Evolutionary conservation across 345 rosid species (phyloP), one percentile per base, ranked within the genome.

Genomic region (Murraya koenigii): DNA sequence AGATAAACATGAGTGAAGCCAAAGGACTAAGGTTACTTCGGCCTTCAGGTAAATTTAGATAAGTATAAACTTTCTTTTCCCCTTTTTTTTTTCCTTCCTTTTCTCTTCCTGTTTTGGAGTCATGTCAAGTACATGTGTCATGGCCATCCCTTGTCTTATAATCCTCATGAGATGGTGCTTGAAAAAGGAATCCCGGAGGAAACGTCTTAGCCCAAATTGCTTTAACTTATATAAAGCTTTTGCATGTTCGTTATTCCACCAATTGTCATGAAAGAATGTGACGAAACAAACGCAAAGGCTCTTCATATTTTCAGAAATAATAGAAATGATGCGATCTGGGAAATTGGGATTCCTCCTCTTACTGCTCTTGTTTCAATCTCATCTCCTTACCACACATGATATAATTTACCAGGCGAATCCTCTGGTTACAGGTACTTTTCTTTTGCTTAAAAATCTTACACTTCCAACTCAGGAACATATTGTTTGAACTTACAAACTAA

Each of bases 321-420:
- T 19, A 22, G 28, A 25, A 7, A 81, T 78, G 84, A 81, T 82
- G 84, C 77, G 39, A 30, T 58, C 41, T 65, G 35, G 17, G 47
- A 74, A 55, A 25, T 1, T 62, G 10, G 30, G 74, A 22, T 41
- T 66, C 5, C 23, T 65, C 44, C n/a, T 75, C 35, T 62, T 41
- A 13, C 11, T 71, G 36, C 19, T 81, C 41, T 74, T 38, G n/a
- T 9, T 77, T 4, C 78, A 49, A 17, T 56, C 69, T 74, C 84
- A 2, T 62, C 77, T 65, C 22, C 75, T 59, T 76, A 69, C 38
- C 66, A 26, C 66, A 11, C 59, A 20, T 71, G 25, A 56, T 6
- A 14, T 28, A 69, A 23, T 3, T 38, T 54, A 26, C 15, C 14
- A 8, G 11, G n/a, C 30, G 25, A 20, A 49, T 7, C 38, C 22